Base-by-base conservation (phyloP, 805 yeast genomes). In the Pichia phayaonensis region DNA sequence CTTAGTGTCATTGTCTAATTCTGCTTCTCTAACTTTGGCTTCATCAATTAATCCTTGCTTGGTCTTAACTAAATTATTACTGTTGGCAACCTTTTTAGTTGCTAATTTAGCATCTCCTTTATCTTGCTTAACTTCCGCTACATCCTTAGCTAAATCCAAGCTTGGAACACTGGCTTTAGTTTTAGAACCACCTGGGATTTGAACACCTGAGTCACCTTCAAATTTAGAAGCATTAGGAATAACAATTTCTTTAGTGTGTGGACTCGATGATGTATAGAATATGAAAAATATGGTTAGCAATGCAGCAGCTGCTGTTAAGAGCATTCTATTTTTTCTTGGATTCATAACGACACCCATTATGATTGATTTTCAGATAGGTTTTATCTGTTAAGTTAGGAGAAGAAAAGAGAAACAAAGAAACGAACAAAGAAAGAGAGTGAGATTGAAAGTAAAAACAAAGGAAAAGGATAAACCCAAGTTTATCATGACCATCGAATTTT, bases 221-320 rank as follows among this genome's bases (percentile, higher is more conserved):
- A 34, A 34, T 34, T 16, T 26, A n/a, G 44, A 41, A 38, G 18
- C 20, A 22, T 55, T 42, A 16, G 42, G 40, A 31, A 36, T 40
- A n/a, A 22, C 47, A 24, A 42, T 44, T n/a, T 16, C 38, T 7
- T 34, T 34, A 11, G 20, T 34, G 5, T 16, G 5, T 34, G 38
- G n/a, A 16, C 38, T 29, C 2, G 16, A n/a, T 15, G 52, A 41
- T 16, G 48, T 31, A 3, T 44, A 39, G 16, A 44, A 31, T 3
- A 49, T 44, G 24, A 72, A 55, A 46, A 74, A 63, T 10, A 75
- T 56, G 8, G 72, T 50, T 3, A 72, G 59, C 21, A 75, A 56
- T 7, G 70, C 60, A 39, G 71, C 57, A 4, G 76, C 72, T 18
- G 77, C 71, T 21, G 74, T 60, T 10, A 69, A 70, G n/a, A 73